These are phyloP conservation scores for Teunomyces cretensis DNA, from an alignment of 805 yeast species.

Conservation along the genomic window DNA sequence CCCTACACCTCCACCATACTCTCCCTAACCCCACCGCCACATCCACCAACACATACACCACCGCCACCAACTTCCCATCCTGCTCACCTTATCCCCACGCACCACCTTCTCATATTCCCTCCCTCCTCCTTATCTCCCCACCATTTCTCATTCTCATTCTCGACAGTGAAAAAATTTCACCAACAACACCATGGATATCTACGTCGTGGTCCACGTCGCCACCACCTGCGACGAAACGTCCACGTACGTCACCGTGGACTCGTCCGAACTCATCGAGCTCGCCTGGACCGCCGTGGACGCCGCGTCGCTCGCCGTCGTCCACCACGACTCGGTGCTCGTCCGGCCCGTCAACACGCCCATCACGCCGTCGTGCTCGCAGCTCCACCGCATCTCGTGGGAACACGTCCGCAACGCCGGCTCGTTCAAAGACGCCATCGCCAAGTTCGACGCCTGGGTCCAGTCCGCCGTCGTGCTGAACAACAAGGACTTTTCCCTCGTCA, in stretches of 20 bases:
- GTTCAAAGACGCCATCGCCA: constrained; percentile 61
- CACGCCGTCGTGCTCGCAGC: constrained; percentile 53
- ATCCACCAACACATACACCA: too few species aligned
- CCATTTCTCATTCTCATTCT: not conserved
- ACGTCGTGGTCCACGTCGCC: constrained; percentile 59
- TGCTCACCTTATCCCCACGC: too few species aligned
- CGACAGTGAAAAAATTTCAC: not conserved
- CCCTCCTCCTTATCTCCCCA: too few species aligned
- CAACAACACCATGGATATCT: constrained; percentile 48
- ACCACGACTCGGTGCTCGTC: constrained; percentile 48
- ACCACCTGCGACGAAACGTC: constrained; percentile 69
- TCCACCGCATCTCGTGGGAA: constrained; percentile 60
- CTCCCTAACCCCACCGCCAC: too few species aligned
- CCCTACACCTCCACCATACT: too few species aligned
- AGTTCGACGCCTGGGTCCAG: constrained; percentile 52
- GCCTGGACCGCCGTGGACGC: constrained; percentile 68
- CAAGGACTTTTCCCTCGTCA: constrained; percentile 62
- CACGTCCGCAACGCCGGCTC: constrained; percentile 55
- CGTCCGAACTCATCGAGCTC: constrained; percentile 64
- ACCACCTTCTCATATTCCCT: too few species aligned
- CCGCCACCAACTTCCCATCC: too few species aligned
- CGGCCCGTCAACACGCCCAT: constrained; percentile 67
- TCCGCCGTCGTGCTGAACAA: constrained; percentile 30
- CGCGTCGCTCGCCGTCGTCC: constrained; percentile 41
- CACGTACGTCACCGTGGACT: constrained; percentile 59